Conservation (phyloP, 306 rosid species). For the Lathyrus aphaca region DNA sequence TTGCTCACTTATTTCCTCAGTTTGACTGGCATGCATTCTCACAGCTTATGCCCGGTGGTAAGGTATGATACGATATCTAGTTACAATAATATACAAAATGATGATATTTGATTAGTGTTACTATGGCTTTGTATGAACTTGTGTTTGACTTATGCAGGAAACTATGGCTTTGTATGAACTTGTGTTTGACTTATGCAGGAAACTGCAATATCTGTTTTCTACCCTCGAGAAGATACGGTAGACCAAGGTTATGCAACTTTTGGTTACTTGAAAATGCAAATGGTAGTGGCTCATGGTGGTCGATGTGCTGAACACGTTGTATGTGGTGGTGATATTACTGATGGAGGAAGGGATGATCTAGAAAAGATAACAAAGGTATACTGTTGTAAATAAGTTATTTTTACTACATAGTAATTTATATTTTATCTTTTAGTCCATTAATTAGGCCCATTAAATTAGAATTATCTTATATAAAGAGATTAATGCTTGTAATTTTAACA, state of each 20-base stretch:
- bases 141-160: constrained; percentile 61
- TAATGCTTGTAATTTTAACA: no score
- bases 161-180: constrained; percentile 29
- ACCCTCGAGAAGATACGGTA: constrained; percentile 91
- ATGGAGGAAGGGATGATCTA: constrained; percentile 92
- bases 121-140: constrained; percentile 32
- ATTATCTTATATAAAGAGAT: no score
- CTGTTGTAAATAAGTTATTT: no score
- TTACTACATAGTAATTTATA: no score
- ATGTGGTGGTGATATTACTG: constrained; percentile 83
- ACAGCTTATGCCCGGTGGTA: constrained; percentile 98
- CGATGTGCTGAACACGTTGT: constrained; percentile 85
- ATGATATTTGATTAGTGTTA: constrained; percentile 31
- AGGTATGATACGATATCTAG: constrained; percentile 63
- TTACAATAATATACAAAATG: constrained; percentile 27
- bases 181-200: constrained; percentile 60
- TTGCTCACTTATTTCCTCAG: constrained; percentile 95
- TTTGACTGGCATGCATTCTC: constrained; percentile 99
- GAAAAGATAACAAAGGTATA: constrained; percentile 98
- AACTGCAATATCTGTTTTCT: constrained; percentile 92
- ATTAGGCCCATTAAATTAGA: no score
- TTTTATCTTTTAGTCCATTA: no score
- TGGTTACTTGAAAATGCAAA: constrained; percentile 95
- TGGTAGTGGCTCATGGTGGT: constrained; percentile 99
- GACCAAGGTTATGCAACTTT: constrained; percentile 98